These are phyloP conservation scores for Acanthamoeba polyphaga DNA, from an alignment of 208 protist genomes.

Conservation along the genomic window DNA sequence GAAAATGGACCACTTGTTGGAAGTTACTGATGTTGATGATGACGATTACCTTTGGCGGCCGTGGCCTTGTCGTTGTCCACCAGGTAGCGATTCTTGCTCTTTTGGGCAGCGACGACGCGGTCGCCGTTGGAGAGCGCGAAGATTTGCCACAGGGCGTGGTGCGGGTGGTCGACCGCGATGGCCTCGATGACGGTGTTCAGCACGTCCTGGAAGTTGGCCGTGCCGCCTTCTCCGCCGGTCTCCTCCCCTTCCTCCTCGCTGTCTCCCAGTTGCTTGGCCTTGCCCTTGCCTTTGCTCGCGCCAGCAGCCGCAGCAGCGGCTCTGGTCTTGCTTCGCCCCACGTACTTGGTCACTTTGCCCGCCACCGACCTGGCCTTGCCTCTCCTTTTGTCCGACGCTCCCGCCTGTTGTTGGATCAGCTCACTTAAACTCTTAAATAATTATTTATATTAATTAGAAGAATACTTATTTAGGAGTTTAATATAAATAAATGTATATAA, in stretches of 20 bases:
- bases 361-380: neutral
- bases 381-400: neutral
- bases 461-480: too few relatives aligned
- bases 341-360: constrained; percentile 21
- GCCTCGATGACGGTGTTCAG: constrained; percentile 73
- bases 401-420: neutral
- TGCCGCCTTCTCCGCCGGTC: neutral
- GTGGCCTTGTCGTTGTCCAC: constrained; percentile 74
- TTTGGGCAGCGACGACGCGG: constrained; percentile 59
- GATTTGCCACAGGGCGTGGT: constrained; percentile 83
- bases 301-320: neutral
- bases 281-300: neutral
- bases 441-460: too few relatives aligned
- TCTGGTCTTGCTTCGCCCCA: neutral
- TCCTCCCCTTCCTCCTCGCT: constrained; percentile 27
- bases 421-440: too few relatives aligned
- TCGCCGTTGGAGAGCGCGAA: constrained; percentile 82
- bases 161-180: constrained; percentile 77
- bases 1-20: too few relatives aligned
- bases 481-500: too few relatives aligned
- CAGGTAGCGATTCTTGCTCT: constrained; percentile 61
- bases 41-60: constrained; percentile 23
- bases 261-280: neutral
- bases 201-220: constrained; percentile 68
- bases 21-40: neutral